Percentiles rank a stretch among this genome's conserved stretches.
Evolutionary conservation across 2,329 filamentous ascomycete genomes (phyloP).

Genomic region (Colletotrichum camelliae): DNA sequence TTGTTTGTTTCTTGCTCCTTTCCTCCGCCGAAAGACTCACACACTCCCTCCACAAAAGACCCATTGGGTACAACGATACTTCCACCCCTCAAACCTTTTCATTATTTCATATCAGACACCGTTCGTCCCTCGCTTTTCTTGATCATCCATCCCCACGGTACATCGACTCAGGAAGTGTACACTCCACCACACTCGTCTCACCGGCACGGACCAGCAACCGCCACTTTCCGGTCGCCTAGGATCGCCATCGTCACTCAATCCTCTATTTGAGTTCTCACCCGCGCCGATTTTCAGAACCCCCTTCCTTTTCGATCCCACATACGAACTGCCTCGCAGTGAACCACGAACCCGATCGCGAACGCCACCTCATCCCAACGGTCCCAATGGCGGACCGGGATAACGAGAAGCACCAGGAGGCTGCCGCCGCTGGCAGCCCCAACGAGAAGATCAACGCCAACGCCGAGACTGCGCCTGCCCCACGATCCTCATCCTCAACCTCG

Average conservation of each 20-base stretch:
- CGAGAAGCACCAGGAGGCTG: slow-evolving; percentile 33
- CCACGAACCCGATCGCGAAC: background rate
- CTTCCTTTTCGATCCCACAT: background rate
- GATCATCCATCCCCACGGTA: background rate
- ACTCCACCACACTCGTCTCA: background rate
- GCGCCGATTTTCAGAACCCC: background rate
- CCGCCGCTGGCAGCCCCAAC: slow-evolving; percentile 31
- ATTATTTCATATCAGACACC: background rate
- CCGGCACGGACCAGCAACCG: slow-evolving; percentile 15
- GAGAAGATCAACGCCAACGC: slow-evolving; percentile 19
- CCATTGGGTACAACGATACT: background rate
- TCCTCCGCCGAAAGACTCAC: slow-evolving; percentile 7
- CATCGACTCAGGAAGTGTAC: background rate
- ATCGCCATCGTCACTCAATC: background rate
- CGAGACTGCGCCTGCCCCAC: background rate
- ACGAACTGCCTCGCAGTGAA: background rate
- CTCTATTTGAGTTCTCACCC: background rate
- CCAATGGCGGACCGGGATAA: slow-evolving; percentile 33
- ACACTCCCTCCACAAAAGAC: background rate
- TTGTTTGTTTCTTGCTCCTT: background rate
- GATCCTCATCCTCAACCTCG: slow-evolving; percentile 30
- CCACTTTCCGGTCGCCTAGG: slow-evolving; percentile 12
- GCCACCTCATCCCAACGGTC: background rate
- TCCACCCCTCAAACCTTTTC: background rate
- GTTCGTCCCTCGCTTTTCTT: background rate